A percentile compares a stretch with the other conserved stretches of the same genome.
These are phyloP conservation scores for Suillus lakei DNA, from an alignment of 768 basidiomycete species.

Conservation along the genomic window DNA sequence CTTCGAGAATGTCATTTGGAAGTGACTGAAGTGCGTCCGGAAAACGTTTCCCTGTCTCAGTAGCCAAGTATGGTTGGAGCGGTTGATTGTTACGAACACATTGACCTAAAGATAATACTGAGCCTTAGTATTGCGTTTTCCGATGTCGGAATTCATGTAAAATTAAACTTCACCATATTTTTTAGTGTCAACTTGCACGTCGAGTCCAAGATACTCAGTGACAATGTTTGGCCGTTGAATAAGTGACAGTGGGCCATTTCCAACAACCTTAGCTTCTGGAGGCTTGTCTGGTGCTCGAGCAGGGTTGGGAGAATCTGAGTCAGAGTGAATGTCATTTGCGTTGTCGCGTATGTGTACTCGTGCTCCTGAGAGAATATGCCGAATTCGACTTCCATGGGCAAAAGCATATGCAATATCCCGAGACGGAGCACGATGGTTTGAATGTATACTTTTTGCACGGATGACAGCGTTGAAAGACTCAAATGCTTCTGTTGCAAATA, in stretches of 20 bases:
- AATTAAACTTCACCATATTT: neutral
- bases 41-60: neutral
- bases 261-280: neutral
- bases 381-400: constrained; percentile 30
- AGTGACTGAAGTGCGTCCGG: neutral
- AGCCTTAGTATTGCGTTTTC: too few species aligned
- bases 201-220: constrained; percentile 1
- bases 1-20: neutral
- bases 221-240: constrained; percentile 4
- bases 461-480: constrained; percentile 47
- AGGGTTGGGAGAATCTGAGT: neutral
- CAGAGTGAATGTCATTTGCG: neutral
- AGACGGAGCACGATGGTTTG: constrained; percentile 40
- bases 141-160: too few species aligned
- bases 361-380: constrained; percentile 30
- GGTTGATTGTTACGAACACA: neutral
- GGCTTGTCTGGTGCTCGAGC: neutral
- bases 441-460: constrained; percentile 35
- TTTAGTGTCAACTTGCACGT: neutral
- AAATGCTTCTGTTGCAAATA: constrained; percentile 49
- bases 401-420: constrained; percentile 34
- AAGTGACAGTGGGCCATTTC: neutral
- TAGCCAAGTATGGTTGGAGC: neutral
- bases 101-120: neutral
- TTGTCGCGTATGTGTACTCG: neutral